Percentiles rank a stretch among this genome's conserved stretches.
Evolutionary conservation across 352 stramenopile species (phyloP).

Genomic region (Phytophthora vignae): DNA sequence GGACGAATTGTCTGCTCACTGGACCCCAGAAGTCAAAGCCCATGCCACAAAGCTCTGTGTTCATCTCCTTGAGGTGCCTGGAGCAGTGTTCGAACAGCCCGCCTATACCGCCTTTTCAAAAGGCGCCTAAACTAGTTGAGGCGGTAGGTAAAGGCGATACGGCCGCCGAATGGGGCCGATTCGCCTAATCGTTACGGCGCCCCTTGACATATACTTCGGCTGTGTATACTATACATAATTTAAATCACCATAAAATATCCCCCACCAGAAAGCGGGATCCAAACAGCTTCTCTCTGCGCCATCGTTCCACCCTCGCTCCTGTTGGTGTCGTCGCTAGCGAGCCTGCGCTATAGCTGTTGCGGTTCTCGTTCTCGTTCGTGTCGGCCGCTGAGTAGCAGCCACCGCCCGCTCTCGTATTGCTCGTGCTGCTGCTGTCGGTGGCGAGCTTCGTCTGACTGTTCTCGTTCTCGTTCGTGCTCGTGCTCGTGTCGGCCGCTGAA

Average conservation of each 20-base stretch:
- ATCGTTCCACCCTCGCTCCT: neutral
- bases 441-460: too few relatives aligned
- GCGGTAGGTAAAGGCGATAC: neutral
- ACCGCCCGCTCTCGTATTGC: too few relatives aligned
- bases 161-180: neutral
- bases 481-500: too few relatives aligned
- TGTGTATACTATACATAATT: slow-evolving; percentile 1
- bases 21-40: too few relatives aligned
- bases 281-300: neutral
- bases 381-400: too few relatives aligned
- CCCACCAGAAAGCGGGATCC: neutral
- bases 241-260: neutral
- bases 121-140: slow-evolving; percentile 2
- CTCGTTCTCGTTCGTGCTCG: too few relatives aligned
- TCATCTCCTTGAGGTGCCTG: too few relatives aligned
- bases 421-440: too few relatives aligned
- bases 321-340: neutral
- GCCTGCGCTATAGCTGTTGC: neutral
- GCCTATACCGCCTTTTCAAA: slow-evolving; percentile 3
- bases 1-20: too few relatives aligned
- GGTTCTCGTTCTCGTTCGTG: too few relatives aligned
- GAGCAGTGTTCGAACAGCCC: neutral
- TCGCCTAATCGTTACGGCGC: neutral
- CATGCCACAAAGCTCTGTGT: too few relatives aligned
- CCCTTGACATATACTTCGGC: neutral